These are phyloP conservation scores for Echinosophora koreensis DNA, from an alignment of 306 rosid species.

Conservation along the genomic window DNA sequence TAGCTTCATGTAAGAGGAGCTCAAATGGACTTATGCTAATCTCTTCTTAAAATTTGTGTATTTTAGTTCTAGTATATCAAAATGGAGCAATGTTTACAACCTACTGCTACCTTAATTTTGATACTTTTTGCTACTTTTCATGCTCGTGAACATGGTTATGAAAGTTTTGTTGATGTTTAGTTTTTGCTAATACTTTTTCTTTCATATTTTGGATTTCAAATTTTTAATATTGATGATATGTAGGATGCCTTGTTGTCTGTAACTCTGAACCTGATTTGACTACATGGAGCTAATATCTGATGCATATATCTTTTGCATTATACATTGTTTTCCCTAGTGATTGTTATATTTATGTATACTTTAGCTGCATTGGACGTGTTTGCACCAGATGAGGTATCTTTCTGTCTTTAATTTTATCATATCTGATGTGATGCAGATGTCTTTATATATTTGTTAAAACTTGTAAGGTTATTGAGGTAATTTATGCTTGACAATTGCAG, in stretches of 20 bases:
- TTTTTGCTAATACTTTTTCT: neutral
- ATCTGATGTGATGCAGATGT: neutral
- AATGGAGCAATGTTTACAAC: neutral
- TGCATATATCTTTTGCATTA: neutral
- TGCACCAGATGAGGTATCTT: neutral
- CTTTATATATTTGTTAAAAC: neutral
- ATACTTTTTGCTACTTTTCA: neutral
- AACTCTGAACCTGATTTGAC: neutral
- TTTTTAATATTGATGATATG: neutral
- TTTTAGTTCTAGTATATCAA: neutral
- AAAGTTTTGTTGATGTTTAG: neutral
- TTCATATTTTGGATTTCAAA: neutral
- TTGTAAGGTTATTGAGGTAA: neutral
- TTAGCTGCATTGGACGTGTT: neutral
- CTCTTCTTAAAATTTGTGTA: neutral
- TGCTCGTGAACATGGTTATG: neutral
- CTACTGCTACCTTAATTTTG: neutral
- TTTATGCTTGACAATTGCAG: conserved; percentile 48
- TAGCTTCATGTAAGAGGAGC: neutral
- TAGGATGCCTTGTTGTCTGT: neutral
- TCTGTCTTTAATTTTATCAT: neutral
- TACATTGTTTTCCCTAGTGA: conserved; percentile 6
- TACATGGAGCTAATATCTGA: neutral
- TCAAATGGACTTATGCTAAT: too few species aligned
- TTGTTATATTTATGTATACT: neutral